Base-by-base conservation (phyloP, 176 grass and related monocot species). In the Aegilops longissima region DNA sequence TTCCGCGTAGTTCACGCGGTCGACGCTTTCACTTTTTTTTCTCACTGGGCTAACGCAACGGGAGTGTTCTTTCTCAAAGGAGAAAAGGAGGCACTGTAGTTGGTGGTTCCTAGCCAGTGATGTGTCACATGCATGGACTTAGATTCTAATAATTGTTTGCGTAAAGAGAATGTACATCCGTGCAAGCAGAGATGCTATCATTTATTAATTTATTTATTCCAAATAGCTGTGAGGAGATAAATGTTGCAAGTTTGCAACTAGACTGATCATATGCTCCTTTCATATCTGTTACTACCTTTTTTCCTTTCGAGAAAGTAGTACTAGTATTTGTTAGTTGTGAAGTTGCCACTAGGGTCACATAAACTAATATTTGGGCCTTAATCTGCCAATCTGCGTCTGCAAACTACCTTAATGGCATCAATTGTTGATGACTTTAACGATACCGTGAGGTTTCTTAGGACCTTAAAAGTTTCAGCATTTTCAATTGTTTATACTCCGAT, bases 341-440 rank as follows among this genome's bases (percentile, higher is more conserved):
- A 54, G 51, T 54, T 54, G 51, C 51, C 51, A 54, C 51, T 54
- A 18, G 16, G 16, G 51, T 54, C 51, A 54, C 16, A 54, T 62
- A 75, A 67, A 62, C 54, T 78, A 39, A 42, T n/a, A 51, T 78
- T 83, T 79, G 58, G 79, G 12, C 40, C 14, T 75, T 23, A 5
- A 51, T 29, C 1, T 17, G 23, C 39, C 40, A 51, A 27, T 51
- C 13, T 35, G 24, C 14, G 1, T 29, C 21, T 73, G 38, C 23
- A 5, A 73, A 23, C 69, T 42, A 42, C 36, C 36, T 72, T 47
- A 47, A 74, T 75, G 72, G 4, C n/a, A 29, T 75, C 23, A 51
- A 51, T 42, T 51, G n/a, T 14, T 75, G 12, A 75, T 12, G 44
- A 17, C 72, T 75, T 14, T 23, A 75, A 14, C 24, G 12, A 21